A percentile compares a stretch with the other conserved stretches of the same genome.
Evolutionary conservation across 139 green algal species (phyloP).

Genomic region (Zygnema circumcarinatum): DNA sequence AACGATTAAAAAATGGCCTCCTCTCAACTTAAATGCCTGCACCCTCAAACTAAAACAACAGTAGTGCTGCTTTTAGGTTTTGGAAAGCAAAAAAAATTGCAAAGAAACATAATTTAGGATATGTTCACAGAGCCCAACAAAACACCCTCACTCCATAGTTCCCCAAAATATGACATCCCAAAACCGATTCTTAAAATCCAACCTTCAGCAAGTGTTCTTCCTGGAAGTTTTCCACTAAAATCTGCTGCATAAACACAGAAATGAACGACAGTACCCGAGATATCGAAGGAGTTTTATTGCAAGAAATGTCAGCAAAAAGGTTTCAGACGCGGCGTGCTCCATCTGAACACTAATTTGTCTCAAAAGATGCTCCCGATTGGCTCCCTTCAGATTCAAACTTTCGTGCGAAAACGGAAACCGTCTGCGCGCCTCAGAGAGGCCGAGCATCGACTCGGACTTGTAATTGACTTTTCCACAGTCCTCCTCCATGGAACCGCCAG

Average conservation of each 20-base stretch:
- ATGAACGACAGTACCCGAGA: neutral
- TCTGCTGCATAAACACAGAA: neutral
- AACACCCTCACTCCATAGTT: no score
- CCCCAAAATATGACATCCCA: neutral
- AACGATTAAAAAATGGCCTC: no score
- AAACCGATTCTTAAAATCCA: neutral
- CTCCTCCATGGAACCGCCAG: neutral
- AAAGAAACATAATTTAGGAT: neutral
- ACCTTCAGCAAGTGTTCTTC: neutral
- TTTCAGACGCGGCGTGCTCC: conserved; percentile 7
- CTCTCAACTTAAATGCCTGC: no score
- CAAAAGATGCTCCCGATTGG: neutral
- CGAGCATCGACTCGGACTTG: neutral
- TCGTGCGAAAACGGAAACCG: neutral
- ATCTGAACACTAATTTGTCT: neutral
- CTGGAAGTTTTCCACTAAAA: neutral
- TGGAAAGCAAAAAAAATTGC: neutral
- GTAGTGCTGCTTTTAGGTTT: neutral
- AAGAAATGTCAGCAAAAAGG: conserved; percentile 5
- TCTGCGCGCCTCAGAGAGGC: neutral
- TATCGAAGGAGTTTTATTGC: conserved; percentile 13
- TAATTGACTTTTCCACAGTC: neutral
- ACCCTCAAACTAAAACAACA: no score
- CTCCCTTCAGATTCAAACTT: neutral
- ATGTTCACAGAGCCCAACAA: no score